Percentiles rank a stretch among this genome's conserved stretches.
Conservation (phyloP, 805 yeast genomes). For the Saturnispora hagleri region DNA sequence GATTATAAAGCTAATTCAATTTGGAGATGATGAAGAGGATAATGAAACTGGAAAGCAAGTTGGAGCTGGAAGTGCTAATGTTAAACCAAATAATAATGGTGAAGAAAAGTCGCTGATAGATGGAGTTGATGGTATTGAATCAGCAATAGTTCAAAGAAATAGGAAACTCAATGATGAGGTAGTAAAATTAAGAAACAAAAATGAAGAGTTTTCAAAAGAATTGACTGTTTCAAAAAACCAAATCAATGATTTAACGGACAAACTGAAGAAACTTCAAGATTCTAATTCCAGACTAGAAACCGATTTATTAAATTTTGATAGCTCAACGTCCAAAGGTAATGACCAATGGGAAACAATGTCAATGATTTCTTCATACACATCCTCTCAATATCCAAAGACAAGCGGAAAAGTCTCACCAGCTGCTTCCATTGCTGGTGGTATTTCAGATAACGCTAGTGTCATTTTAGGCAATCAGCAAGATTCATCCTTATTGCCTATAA, state of each 20-base stretch:
- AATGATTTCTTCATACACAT: slow-evolving; percentile 50
- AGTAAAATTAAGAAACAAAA: slow-evolving; percentile 53
- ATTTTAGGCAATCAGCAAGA: slow-evolving; percentile 21
- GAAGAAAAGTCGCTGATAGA: slow-evolving; percentile 6
- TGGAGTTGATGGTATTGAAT: slow-evolving; percentile 40
- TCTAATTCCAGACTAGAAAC: slow-evolving; percentile 40
- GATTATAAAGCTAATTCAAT: slow-evolving; percentile 64
- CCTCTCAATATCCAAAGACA: neutral
- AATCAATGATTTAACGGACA: slow-evolving; percentile 27
- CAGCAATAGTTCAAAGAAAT: slow-evolving; percentile 51
- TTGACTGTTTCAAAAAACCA: slow-evolving; percentile 33
- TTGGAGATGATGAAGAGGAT: slow-evolving; percentile 39
- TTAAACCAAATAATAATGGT: slow-evolving; percentile 12
- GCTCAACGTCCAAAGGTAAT: slow-evolving; percentile 18
- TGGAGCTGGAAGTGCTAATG: slow-evolving; percentile 21
- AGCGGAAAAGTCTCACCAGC: slow-evolving; percentile 39
- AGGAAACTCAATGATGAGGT: slow-evolving; percentile 64
- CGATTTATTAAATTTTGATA: slow-evolving; percentile 57
- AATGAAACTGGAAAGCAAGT: slow-evolving; percentile 32
- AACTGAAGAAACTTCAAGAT: slow-evolving; percentile 43
- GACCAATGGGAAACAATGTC: slow-evolving; percentile 57
- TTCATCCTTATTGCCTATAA: slow-evolving; percentile 62
- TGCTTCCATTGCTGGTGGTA: slow-evolving; percentile 40
- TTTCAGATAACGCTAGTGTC: neutral
- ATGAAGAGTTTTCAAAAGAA: slow-evolving; percentile 36